phyloP scores from a whole-genome alignment of 169 alveolate species.

The Plasmodium billcollinsi region DNA sequence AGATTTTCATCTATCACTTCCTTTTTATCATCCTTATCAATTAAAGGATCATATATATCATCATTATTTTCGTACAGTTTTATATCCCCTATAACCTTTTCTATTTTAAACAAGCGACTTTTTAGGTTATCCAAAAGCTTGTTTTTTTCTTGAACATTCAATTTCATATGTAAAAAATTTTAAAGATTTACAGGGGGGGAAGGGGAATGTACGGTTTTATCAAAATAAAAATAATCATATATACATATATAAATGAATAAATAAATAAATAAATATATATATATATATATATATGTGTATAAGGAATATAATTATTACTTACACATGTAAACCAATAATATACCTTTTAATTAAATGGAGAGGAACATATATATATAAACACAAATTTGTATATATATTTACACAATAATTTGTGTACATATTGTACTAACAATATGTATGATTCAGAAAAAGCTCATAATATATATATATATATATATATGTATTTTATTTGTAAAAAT shows the following conservation, averaged over 20 bases:
- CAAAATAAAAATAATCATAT: neutral
- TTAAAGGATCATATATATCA: neutral
- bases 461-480: too few relatives aligned
- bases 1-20: conserved; percentile 16
- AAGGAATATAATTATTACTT: neutral
- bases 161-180: conserved; percentile 7
- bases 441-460: too few relatives aligned
- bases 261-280: neutral
- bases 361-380: too few relatives aligned
- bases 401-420: too few relatives aligned
- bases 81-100: conserved; percentile 57
- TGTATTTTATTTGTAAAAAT: too few relatives aligned
- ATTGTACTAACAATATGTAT: too few relatives aligned
- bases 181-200: too few relatives aligned
- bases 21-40: conserved; percentile 3
- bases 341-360: too few relatives aligned
- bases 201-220: too few relatives aligned
- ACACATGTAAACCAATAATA: too few relatives aligned
- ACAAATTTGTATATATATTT: too few relatives aligned
- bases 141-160: conserved; percentile 29
- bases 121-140: conserved; percentile 27
- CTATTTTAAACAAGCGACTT: conserved; percentile 46
- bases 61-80: conserved; percentile 26
- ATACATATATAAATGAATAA: neutral
- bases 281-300: neutral